phyloP scores from a whole-genome alignment of 768 basidiomycete species.

The Lactarius tabidus region DNA sequence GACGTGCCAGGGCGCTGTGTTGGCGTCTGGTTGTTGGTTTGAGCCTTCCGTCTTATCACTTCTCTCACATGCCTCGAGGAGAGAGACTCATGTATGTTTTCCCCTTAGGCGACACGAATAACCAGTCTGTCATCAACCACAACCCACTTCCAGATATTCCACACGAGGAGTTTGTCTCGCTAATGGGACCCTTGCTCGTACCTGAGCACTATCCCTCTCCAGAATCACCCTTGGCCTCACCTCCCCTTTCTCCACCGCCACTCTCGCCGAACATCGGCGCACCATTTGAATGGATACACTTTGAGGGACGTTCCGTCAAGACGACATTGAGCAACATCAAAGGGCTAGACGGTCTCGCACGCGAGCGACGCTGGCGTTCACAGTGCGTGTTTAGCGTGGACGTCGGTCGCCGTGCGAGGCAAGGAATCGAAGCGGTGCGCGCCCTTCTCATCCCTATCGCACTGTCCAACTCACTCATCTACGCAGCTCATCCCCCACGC shows the following conservation, averaged over 20 bases:
- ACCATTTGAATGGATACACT: constrained; percentile 84
- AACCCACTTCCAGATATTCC: constrained; percentile 84
- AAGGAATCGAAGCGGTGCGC: constrained; percentile 75
- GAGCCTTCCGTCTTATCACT: not conserved
- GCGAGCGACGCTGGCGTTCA: constrained; percentile 78
- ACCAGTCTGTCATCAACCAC: constrained; percentile 76
- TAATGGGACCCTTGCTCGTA: constrained; percentile 75
- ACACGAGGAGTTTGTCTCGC: constrained; percentile 79
- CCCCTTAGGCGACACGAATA: constrained; percentile 48
- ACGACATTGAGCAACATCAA: constrained; percentile 75
- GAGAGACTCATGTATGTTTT: not conserved
- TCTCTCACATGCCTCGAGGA: not conserved
- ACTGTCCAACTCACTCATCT: constrained; percentile 8
- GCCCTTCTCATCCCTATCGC: constrained; percentile 11
- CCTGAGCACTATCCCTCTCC: constrained; percentile 69
- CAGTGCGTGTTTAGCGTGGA: constrained; percentile 82
- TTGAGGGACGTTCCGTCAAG: constrained; percentile 76
- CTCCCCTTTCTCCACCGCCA: constrained; percentile 21
- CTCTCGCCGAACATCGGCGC: constrained; percentile 38
- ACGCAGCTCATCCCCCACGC: constrained; percentile 73
- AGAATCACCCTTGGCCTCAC: constrained; percentile 29
- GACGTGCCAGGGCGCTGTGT: not conserved
- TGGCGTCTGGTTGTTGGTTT: not conserved
- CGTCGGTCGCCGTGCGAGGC: constrained; percentile 65
- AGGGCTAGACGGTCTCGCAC: constrained; percentile 76